Conservation (phyloP, 352 stramenopile species). For the Pythium scleroteichum region DNA sequence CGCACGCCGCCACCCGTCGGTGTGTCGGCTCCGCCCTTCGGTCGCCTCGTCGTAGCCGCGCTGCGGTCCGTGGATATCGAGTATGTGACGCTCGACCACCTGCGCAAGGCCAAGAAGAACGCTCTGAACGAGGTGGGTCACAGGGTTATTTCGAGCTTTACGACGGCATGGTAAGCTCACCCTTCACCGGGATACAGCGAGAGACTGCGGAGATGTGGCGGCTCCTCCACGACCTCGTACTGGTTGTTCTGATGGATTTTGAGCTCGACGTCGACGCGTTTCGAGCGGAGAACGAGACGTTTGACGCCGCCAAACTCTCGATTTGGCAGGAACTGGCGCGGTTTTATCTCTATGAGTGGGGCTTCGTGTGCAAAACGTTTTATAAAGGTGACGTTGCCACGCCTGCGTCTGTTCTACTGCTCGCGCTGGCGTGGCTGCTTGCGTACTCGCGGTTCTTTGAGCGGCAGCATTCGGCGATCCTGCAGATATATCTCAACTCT, state of each 20-base stretch:
- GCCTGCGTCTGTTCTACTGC: slow-evolving; percentile 44
- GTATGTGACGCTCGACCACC: slow-evolving; percentile 52
- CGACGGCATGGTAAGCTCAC: slow-evolving; percentile 1
- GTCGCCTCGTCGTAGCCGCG: slow-evolving; percentile 37
- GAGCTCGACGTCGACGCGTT: slow-evolving; percentile 47
- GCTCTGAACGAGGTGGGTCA: slow-evolving; percentile 31
- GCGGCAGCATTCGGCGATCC: slow-evolving; percentile 41
- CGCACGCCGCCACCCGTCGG: neutral
- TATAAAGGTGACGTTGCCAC: slow-evolving; percentile 27
- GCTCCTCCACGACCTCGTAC: slow-evolving; percentile 64
- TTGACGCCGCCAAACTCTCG: slow-evolving; percentile 24
- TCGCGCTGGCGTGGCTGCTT: slow-evolving; percentile 54
- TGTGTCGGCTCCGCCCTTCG: slow-evolving; percentile 40
- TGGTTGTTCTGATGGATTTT: slow-evolving; percentile 64
- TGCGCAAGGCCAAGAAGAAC: slow-evolving; percentile 69
- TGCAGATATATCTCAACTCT: slow-evolving; percentile 32
- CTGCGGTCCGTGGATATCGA: slow-evolving; percentile 48
- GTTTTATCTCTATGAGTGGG: slow-evolving; percentile 70
- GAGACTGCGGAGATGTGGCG: slow-evolving; percentile 56
- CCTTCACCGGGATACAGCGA: slow-evolving; percentile 25
- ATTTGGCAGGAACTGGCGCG: slow-evolving; percentile 42
- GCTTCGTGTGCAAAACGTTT: slow-evolving; percentile 52
- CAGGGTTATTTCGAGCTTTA: too few species aligned
- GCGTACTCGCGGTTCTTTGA: slow-evolving; percentile 54
- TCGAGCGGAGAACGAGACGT: neutral